Evolutionary conservation across 2,329 filamentous ascomycete genomes (phyloP).

Genomic region (Xylaria arbuscula): DNA sequence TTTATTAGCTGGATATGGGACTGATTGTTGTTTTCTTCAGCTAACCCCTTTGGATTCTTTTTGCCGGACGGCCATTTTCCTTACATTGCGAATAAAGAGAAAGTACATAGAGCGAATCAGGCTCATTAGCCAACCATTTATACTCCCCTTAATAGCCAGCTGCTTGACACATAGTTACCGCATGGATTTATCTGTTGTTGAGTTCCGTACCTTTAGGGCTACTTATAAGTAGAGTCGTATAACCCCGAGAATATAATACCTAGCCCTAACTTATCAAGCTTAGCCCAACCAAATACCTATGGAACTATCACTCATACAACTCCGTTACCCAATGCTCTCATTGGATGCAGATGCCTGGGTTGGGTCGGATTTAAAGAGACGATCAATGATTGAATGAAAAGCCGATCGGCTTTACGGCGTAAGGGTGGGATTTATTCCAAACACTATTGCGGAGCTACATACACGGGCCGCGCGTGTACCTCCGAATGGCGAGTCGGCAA

Average conservation of each 20-base stretch:
- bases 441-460: not conserved
- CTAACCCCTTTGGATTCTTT: slow-evolving; percentile 1
- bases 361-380: not conserved
- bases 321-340: not conserved
- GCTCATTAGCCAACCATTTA: not conserved
- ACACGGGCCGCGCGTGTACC: not conserved
- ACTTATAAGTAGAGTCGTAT: not conserved
- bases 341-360: not conserved
- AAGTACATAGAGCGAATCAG: not conserved
- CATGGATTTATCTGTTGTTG: not conserved
- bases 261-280: not conserved
- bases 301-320: not conserved
- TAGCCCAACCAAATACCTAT: no score
- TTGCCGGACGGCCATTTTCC: not conserved
- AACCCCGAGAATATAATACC: not conserved
- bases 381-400: not conserved
- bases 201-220: not conserved
- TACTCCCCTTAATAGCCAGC: not conserved
- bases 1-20: slow-evolving; percentile 42
- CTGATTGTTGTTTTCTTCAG: slow-evolving; percentile 12
- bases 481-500: not conserved
- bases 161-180: no score
- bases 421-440: not conserved
- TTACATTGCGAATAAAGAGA: not conserved
- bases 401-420: not conserved